Conservation (phyloP, 208 protist species). For the Acanthamoeba quina region DNA sequence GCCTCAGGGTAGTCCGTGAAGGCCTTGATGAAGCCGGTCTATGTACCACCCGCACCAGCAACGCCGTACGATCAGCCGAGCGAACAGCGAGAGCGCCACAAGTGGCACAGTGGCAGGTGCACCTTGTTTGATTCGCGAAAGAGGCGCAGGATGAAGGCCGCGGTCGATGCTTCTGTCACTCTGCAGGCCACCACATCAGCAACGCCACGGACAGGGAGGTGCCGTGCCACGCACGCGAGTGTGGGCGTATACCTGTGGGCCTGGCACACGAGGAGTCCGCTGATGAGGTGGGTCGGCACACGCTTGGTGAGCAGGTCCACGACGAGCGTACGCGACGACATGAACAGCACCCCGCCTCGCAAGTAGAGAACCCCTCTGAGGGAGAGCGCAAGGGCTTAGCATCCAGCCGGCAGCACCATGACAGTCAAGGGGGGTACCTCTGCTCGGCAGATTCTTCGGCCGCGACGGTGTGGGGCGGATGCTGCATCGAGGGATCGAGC, state of each 20-base stretch:
- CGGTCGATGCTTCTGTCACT: constrained; percentile 39
- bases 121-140: constrained; percentile 74
- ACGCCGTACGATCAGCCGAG: background rate
- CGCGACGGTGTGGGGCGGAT: constrained; percentile 69
- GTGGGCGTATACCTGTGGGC: constrained; percentile 74
- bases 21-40: constrained; percentile 75
- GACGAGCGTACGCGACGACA: constrained; percentile 89
- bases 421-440: background rate
- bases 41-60: background rate
- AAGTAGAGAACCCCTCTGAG: constrained; percentile 78
- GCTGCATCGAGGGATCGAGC: constrained; percentile 40
- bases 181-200: background rate
- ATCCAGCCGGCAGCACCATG: background rate
- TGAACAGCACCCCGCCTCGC: constrained; percentile 85
- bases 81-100: background rate
- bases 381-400: background rate
- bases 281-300: constrained; percentile 84
- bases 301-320: constrained; percentile 88
- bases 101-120: background rate
- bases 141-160: constrained; percentile 68
- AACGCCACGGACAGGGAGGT: too few relatives aligned
- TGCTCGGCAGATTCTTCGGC: constrained; percentile 76
- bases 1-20: constrained; percentile 66
- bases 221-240: too few relatives aligned
- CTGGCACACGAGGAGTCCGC: constrained; percentile 86